Evolutionary conservation across 2,329 filamentous ascomycete species (phyloP), one percentile per base, ranked within the genome.

Genomic region (Pestalotiopsis sp.): DNA sequence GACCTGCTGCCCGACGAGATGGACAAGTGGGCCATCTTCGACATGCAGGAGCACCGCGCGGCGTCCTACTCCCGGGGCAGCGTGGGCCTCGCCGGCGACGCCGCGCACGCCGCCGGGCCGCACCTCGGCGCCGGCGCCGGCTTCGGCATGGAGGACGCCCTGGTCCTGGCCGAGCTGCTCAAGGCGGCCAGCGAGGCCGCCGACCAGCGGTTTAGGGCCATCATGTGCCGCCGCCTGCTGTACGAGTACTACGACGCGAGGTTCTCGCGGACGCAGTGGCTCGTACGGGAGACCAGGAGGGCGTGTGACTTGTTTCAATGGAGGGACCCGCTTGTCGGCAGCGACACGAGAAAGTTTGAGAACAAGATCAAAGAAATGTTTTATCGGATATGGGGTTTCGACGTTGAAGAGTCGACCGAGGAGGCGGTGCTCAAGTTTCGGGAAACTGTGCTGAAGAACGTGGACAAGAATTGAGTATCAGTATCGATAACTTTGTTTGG

Each of bases 11-110:
- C 86, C 3, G 82, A 85, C 14, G 70, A 78, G 61, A 74, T 84
- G 9, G 85, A 87, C 66, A 85, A 86, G 68, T 89, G 87, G 86
- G 86, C 83, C 2, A 79, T 89, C 3, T 89, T 88, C 75, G 86
- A 88, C 76, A 79, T 78, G 79, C 69, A 70, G 14, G 84, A 86
- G 23, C 75, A 81, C 6, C 85, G 85, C 0, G 82, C 82, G 14
- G 79, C 80, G 5, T 78, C 76, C 3, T 89, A 85, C 72, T 76
- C 79, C 52, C 77, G 78, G 20, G 83, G 81, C 1, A 76, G 78
- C 2, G 76, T 88, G 0, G 85, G 84, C 60, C 71, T 89, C 2
- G 79, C 87, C 0, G 87, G 87, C 7, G 87, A 90, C 70, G 86
- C 87, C 0, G 88, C 88, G 4, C 87, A 90, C 70, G 86, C 87